A percentile compares a stretch with the other conserved stretches of the same genome.
phyloP scores from a whole-genome alignment of 2,329 filamentous ascomycete species.

The Aspergillus eucalypticola region DNA sequence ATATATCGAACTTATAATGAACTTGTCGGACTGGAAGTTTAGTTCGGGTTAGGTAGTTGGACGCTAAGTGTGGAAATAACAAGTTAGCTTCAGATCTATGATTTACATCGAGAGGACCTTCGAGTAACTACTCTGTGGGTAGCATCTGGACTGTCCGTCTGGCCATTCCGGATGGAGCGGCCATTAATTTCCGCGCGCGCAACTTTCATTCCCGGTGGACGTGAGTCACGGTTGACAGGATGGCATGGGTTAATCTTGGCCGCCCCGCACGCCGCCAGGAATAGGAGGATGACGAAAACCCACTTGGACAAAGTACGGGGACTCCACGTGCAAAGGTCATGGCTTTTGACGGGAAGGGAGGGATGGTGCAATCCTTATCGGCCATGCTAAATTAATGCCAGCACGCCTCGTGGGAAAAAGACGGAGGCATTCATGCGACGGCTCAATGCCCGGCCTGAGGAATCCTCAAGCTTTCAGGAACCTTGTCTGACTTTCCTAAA shows the following conservation, averaged over 20 bases:
- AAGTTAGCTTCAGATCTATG: background rate
- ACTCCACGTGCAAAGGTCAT: slow-evolving; percentile 4
- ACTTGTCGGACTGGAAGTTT: background rate
- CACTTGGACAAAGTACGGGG: slow-evolving; percentile 1
- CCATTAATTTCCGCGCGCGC: background rate
- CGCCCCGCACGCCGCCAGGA: background rate
- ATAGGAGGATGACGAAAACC: background rate
- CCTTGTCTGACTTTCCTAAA: background rate
- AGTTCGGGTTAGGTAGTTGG: background rate
- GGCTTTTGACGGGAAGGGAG: background rate
- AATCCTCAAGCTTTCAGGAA: slow-evolving; percentile 2
- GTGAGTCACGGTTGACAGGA: background rate
- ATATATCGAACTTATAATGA: no score
- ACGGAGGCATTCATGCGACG: background rate
- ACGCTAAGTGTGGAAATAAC: background rate
- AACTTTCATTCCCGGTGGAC: background rate
- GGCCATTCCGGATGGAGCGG: background rate
- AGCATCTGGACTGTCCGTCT: background rate
- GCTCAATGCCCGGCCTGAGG: background rate
- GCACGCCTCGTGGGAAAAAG: background rate
- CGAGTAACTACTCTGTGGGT: background rate
- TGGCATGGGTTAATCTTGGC: background rate
- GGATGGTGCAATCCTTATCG: slow-evolving; percentile 3
- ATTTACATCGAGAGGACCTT: background rate
- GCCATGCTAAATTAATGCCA: background rate